Conservation (phyloP, 768 basidiomycete species). For the Clitopilus hobsonii region DNA sequence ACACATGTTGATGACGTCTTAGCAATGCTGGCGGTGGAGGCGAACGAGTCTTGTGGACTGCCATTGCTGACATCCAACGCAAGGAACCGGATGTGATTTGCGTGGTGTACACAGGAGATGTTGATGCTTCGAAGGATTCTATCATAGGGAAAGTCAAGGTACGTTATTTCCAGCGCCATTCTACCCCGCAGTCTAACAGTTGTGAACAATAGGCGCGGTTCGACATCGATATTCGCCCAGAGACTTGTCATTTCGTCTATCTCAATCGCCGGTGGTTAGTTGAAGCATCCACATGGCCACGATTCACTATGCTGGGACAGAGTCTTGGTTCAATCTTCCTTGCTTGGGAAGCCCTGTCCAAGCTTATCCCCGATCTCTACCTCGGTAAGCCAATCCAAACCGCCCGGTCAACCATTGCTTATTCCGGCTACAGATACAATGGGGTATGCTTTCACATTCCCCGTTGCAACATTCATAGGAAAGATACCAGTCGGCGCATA, state of each 20-base stretch:
- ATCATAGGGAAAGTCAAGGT: conserved; percentile 85
- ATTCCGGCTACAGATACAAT: conserved; percentile 69
- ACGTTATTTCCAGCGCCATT: conserved; percentile 11
- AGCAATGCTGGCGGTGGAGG: conserved; percentile 97
- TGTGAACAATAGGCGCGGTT: conserved; percentile 61
- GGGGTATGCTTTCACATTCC: conserved; percentile 96
- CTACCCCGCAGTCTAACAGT: background rate
- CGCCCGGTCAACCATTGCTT: conserved; percentile 5
- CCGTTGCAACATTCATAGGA: conserved; percentile 60
- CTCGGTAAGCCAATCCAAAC: conserved; percentile 53
- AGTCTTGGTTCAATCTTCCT: conserved; percentile 84
- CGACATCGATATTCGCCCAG: conserved; percentile 65
- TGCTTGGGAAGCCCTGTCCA: conserved; percentile 76
- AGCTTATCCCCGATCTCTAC: conserved; percentile 83
- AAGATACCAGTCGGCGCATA: conserved; percentile 81
- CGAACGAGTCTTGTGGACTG: conserved; percentile 93
- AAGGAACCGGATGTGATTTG: conserved; percentile 59
- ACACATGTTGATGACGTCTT: conserved; percentile 8
- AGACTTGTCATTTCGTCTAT: conserved; percentile 76
- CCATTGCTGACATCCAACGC: conserved; percentile 71
- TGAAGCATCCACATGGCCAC: conserved; percentile 78
- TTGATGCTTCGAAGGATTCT: conserved; percentile 69
- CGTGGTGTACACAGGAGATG: conserved; percentile 89
- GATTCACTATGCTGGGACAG: conserved; percentile 92
- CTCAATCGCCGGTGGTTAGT: conserved; percentile 65